Base-by-base conservation (phyloP, 148 eudicot species). In the Beta vulgaris region DNA sequence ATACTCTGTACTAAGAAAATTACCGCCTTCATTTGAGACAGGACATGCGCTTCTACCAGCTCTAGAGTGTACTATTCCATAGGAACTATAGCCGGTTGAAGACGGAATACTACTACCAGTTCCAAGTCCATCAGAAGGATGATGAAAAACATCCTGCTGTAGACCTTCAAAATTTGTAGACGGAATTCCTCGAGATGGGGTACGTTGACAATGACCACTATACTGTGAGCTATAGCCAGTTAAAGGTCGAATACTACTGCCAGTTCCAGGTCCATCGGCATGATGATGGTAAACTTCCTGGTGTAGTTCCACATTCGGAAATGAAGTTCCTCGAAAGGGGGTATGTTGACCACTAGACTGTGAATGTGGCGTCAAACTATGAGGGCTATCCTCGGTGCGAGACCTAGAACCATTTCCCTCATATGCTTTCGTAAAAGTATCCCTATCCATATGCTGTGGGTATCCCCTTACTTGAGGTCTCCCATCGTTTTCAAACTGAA, bases 331-430 rank as follows among this genome's bases (percentile, higher is more conserved):
- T 21, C 31, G 71, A 42, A 18, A 58, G 14, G 76, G 57, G 48
- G 71, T 63, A 43, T n/a, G 65, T 28, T 62, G 79, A 59, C 63
- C 77, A 37, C 57, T 21, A 51, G 57, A 79, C 7, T 37, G 71
- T 39, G 78, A 61, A 40, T 29, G 54, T 29, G 78, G 75, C 21
- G 76, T 70, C 72, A 70, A 80, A 62, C 78, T 57, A 75, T 21
- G 72, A 49, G 82, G 75, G 21, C 75, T 46, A 61, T 63, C 82
- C 61, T 62, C 70, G 15, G 13, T 34, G 49, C 11, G 11, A 51
- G 32, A 62, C 66, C 66, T 62, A 62, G 10, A 28, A 32, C 36
- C 36, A n/a, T 49, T 60, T 3, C 49, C 74, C 21, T 68, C 82
- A 54, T 35, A 63, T 23, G 25, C 3, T 34, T 57, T 72, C 66